Evolutionary conservation across 177 flowering plant species (phyloP), one percentile per base, ranked within the genome.

Genomic region (Telopea speciosissima): DNA sequence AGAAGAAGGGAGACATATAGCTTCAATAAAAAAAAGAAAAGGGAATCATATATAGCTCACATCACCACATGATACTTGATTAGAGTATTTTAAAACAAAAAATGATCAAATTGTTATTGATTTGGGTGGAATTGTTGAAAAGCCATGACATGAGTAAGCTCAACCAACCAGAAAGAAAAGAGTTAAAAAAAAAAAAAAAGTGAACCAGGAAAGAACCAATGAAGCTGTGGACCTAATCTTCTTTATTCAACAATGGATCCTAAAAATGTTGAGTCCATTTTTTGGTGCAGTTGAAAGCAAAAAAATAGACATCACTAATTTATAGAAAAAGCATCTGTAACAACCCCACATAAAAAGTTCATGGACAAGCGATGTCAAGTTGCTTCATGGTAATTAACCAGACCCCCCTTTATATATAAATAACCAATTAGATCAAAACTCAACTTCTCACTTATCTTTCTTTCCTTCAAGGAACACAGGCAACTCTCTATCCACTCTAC

Each of bases 261-360:
- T 24, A 31, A 23, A 72, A 77, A 60, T 74, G 74, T 16, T 16
- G 36, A 65, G 62, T 68, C 24, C 68, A 69, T 67, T 68, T 71
- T 70, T 66, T 76, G 63, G 61, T 70, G 61, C 31, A 44, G 65
- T 45, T 19, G 70, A 25, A 68, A 24, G 59, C 78, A 28, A 28
- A 28, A 28, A 78, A 76, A 76, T 66, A 75, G 69, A 73, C 69
- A 25, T 71, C 78, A 75, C 70, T 36, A 44, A 70, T 31, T 70
- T 36, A 62, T 4, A 49, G 22, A 67, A 44, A 28, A 44, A 28
- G 3, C 16, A 64, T 42, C 31, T 54, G 28, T 28, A 63, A 64
- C 62, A 71, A 73, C 65, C 70, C 75, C 75, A 68, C 56, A 69
- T 60, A 8, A 61, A 72, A 66, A n/a, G n/a, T 49, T 63, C 42